Conservation (phyloP, 148 eudicot species). For the Spergularia marina region DNA sequence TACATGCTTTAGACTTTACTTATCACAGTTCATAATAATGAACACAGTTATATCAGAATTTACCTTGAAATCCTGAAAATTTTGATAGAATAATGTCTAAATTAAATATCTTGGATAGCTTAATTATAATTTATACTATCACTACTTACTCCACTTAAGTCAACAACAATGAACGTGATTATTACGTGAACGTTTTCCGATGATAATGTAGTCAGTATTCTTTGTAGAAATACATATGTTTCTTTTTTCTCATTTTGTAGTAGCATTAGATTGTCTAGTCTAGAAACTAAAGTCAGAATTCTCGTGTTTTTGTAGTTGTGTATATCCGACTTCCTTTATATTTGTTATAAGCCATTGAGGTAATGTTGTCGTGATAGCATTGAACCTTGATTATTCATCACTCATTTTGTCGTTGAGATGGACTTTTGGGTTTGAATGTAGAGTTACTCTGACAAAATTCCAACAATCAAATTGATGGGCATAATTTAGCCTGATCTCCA, state of each 20-base stretch:
- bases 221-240: too few species aligned
- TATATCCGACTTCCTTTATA: not conserved
- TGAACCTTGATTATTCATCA: conserved; percentile 5
- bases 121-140: too few species aligned
- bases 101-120: not conserved
- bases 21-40: not conserved
- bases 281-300: too few species aligned
- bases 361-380: too few species aligned
- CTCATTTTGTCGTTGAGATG: not conserved
- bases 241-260: too few species aligned
- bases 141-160: not conserved
- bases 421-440: not conserved
- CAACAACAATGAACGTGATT: not conserved
- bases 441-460: not conserved
- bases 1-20: not conserved
- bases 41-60: too few species aligned
- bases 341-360: too few species aligned
- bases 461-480: conserved; percentile 4
- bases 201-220: too few species aligned
- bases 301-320: not conserved
- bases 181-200: not conserved
- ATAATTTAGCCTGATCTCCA: not conserved
- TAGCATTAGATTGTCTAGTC: too few species aligned
- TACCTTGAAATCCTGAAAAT: too few species aligned
- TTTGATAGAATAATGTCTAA: too few species aligned